These are phyloP conservation scores for Rhynchospora breviuscula DNA, from an alignment of 176 grass and related monocot genomes.

Conservation along the genomic window DNA sequence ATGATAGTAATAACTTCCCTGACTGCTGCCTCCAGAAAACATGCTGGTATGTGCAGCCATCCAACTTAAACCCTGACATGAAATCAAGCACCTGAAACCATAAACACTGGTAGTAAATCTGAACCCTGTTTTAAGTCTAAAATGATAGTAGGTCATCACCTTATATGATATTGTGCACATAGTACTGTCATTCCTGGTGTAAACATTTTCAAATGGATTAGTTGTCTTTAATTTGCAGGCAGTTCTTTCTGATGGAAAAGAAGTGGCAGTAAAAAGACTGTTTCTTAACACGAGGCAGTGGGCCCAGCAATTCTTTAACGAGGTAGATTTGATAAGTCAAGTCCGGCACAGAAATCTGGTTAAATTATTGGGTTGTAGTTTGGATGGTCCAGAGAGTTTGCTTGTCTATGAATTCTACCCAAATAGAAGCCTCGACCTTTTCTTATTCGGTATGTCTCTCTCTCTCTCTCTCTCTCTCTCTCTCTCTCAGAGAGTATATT, in stretches of 20 bases:
- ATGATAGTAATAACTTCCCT: not conserved
- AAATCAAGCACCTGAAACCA: not conserved
- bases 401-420: slow-evolving; percentile 88
- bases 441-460: slow-evolving; percentile 56
- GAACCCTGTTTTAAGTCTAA: not conserved
- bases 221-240: slow-evolving; percentile 31
- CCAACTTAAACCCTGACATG: not conserved
- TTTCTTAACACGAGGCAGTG: slow-evolving; percentile 76
- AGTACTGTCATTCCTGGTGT: not conserved
- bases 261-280: slow-evolving; percentile 73
- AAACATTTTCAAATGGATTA: not conserved
- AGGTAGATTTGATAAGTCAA: slow-evolving; percentile 78
- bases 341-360: slow-evolving; percentile 79
- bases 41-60: not conserved
- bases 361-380: slow-evolving; percentile 72
- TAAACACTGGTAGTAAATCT: not conserved
- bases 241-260: slow-evolving; percentile 66
- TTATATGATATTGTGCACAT: not conserved
- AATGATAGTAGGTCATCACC: not conserved
- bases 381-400: slow-evolving; percentile 74
- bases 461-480: not conserved
- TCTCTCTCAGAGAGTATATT: not conserved
- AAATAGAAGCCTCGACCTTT: slow-evolving; percentile 75
- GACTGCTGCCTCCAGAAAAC: not conserved
- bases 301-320: slow-evolving; percentile 75